Evolutionary conservation across 139 green algal genomes (phyloP).

Genomic region (Chlamydomonas urium): DNA sequence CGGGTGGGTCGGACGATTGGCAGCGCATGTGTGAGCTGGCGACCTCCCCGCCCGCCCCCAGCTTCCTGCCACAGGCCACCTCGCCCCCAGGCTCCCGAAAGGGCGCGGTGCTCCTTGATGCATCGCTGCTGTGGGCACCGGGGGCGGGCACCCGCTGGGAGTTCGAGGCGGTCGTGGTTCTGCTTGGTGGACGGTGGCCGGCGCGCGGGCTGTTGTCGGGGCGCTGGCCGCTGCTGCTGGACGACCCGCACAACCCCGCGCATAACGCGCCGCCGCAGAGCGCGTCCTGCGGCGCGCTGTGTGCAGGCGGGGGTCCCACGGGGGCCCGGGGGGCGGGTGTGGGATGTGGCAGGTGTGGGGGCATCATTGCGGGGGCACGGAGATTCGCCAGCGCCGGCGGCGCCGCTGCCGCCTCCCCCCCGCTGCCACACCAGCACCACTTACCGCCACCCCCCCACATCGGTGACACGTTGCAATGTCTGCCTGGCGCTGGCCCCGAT

Average conservation of each 20-base stretch:
- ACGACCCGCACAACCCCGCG: no score
- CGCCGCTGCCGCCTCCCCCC: no score
- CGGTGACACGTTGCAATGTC: no score
- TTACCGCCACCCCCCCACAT: no score
- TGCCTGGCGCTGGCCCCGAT: no score
- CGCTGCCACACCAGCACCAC: no score
- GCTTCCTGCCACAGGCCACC: slow-evolving; percentile 6
- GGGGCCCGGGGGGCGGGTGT: neutral
- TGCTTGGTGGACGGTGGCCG: slow-evolving; percentile 75
- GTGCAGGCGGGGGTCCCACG: neutral
- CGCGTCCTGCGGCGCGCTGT: no score
- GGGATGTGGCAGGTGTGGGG: slow-evolving; percentile 14
- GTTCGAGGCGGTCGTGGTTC: slow-evolving; percentile 59
- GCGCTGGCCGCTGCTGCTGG: slow-evolving; percentile 56
- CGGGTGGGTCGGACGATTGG: neutral
- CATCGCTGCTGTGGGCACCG: neutral
- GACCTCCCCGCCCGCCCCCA: slow-evolving; percentile 2
- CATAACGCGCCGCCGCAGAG: no score
- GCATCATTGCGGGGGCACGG: no score
- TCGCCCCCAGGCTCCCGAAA: slow-evolving; percentile 35
- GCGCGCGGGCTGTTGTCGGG: slow-evolving; percentile 72
- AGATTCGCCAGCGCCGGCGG: no score
- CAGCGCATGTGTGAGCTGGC: slow-evolving; percentile 14
- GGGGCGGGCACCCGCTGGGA: slow-evolving; percentile 3
- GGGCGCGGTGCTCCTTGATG: slow-evolving; percentile 30